Base-by-base conservation (phyloP, 768 basidiomycete species). In the Lactarius hengduanensis region DNA sequence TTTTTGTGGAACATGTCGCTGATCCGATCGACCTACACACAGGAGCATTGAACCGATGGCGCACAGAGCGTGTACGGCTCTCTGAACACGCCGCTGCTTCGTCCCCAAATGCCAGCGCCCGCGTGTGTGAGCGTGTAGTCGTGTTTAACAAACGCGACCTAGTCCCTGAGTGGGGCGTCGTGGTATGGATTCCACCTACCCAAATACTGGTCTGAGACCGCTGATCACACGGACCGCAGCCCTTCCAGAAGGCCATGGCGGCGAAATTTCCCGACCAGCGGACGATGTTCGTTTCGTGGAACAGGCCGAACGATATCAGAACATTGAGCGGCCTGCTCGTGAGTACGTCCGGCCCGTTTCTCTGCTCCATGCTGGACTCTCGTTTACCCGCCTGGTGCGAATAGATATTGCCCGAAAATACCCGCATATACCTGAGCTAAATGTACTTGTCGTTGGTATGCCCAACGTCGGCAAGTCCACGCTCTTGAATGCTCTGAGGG, bases 381-480 rank as follows among this genome's bases (percentile, higher is more conserved):
- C 41, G 64, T 61, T 67, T 41, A 50, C 36, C 9, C 50, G 28
- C 41, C 36, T 57, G 56, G 63, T 30, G 54, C n/a, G 34, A 40
- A 9, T 69, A 93, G 91, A 85, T 71, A 82, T 92, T 71, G 89
- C 91, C 38, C 86, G 85, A 72, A 80, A 81, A 50, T 83, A 88
- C 74, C 86, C 86, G 59, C 84, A 91, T 69, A 82, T 86, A 57
- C 85, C 87, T 71, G 91, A 91, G 74, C 78, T 93, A 70, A 94
- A 95, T 72, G 89, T 98, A 8, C 83, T 98, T 2, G 94, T 98
- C 28, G 89, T 97, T 65, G 97, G 97, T 28, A 98, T 99, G 96
- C 97, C 97, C 20, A 98, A 98, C 76, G 94, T 98, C 57, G 96
- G 96, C 50, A 98, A 99, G 78, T 98, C 96, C 16, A 96, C 93